phyloP scores from a whole-genome alignment of 75 land plant species.

The Pinus taeda region DNA sequence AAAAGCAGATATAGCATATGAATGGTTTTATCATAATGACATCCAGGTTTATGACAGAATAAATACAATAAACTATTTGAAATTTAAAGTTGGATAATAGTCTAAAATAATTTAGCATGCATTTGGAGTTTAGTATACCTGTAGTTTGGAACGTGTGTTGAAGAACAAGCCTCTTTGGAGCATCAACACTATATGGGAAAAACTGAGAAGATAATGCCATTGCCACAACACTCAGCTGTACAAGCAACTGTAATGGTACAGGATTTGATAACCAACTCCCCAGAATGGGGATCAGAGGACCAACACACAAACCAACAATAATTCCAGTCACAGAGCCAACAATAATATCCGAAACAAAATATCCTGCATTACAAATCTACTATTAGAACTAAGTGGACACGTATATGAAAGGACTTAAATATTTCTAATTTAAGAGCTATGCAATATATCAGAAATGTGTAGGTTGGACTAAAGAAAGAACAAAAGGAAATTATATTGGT shows the following conservation, averaged over 20 bases:
- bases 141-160: slow-evolving; percentile 63
- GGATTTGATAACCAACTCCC: slow-evolving; percentile 63
- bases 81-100: neutral
- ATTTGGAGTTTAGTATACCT: slow-evolving; percentile 31
- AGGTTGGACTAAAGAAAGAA: neutral
- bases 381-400: neutral
- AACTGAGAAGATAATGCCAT: slow-evolving; percentile 76
- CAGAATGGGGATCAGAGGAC: slow-evolving; percentile 71
- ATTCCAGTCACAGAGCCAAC: slow-evolving; percentile 74
- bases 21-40: neutral
- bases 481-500: no score
- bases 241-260: slow-evolving; percentile 47
- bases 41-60: neutral
- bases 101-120: neutral
- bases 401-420: neutral
- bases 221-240: slow-evolving; percentile 55
- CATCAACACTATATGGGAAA: slow-evolving; percentile 77
- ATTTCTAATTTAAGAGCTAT: neutral
- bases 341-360: slow-evolving; percentile 70
- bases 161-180: slow-evolving; percentile 86
- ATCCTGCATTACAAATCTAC: slow-evolving; percentile 52
- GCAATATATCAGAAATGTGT: neutral
- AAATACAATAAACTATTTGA: neutral
- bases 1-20: neutral
- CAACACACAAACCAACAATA: slow-evolving; percentile 70